A percentile compares a stretch with the other conserved stretches of the same genome.
These are phyloP conservation scores for Lyophyllum shimeji DNA, from an alignment of 768 basidiomycete genomes.

Conservation along the genomic window DNA sequence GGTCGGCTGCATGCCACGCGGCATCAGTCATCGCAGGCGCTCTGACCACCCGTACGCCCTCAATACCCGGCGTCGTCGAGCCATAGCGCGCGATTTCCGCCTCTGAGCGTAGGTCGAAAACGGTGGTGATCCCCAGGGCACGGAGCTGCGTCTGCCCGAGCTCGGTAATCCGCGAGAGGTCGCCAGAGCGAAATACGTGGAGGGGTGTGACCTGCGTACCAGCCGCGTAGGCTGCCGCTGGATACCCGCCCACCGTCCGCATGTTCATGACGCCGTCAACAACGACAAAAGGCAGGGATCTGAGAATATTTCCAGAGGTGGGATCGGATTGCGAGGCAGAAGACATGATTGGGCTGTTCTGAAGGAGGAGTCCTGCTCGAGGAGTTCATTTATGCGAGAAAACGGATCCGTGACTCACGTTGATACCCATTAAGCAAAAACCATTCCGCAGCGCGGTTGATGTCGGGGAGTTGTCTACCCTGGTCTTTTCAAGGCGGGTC, in stretches of 20 bases:
- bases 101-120: conserved; percentile 41
- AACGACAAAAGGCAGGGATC: conserved; percentile 33
- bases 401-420: not conserved
- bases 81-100: conserved; percentile 33
- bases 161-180: conserved; percentile 33
- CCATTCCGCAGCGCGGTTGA: not conserved
- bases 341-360: not conserved
- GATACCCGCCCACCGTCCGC: conserved; percentile 30
- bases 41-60: conserved; percentile 30
- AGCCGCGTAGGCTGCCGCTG: not conserved
- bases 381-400: not conserved
- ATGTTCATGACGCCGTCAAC: conserved; percentile 29
- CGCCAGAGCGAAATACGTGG: conserved; percentile 39
- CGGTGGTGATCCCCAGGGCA: conserved; percentile 31
- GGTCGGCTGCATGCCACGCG: conserved; percentile 27
- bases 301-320: conserved; percentile 7
- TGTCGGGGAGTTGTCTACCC: no score
- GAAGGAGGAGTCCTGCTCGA: not conserved
- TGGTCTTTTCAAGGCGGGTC: no score
- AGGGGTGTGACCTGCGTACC: conserved; percentile 24
- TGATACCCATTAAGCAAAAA: not conserved
- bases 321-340: not conserved
- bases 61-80: conserved; percentile 25
- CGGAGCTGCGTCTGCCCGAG: conserved; percentile 31
- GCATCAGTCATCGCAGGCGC: conserved; percentile 24